Base-by-base conservation (phyloP, 2,329 filamentous ascomycete species). In the Colletotrichum truncatum region DNA sequence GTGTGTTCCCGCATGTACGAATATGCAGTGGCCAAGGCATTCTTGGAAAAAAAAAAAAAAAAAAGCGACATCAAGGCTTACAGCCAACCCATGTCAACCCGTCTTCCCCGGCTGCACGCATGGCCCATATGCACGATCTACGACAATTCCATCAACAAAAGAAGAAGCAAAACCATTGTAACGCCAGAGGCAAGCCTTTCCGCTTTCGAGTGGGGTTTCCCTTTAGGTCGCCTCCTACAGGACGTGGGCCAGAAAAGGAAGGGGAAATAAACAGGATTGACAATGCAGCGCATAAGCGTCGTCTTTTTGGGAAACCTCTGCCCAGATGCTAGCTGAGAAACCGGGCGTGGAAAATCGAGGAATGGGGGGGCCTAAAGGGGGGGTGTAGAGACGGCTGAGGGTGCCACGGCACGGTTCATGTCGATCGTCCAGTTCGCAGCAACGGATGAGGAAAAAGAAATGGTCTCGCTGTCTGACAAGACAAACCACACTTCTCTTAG, bases 31-130 rank as follows among this genome's bases (percentile, higher is more conserved):
- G n/a, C n/a, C n/a, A n/a, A n/a, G n/a, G n/a, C n/a, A n/a, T n/a
- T n/a, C n/a, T n/a, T n/a, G 25, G n/a, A 48, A 30, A 25, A 18
- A 2, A 11, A 30, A 28, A 28, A 26, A 28, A 46, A 30, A 30
- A 30, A 46, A 46, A 16, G 23, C 21, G 23, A 23, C 45, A 25
- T 25, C 14, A 10, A 16, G 12, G 6, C 18, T 23, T 41, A 12
- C 34, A 12, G 34, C 46, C 46, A 2, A 26, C 32, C 49, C 32
- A 52, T 38, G 49, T 34, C 21, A 21, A 28, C 26, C 21, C 23
- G 23, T 53, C 49, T 53, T 53, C 49, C 49, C 49, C 49, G 49
- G 49, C 49, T 53, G 49, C 49, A 51, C 46, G 49, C 49, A 39
- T 39, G 26, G 14, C 48, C 25, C 48, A 23, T 39, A 53, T 39